Percentiles rank a stretch among this genome's conserved stretches.
phyloP scores from a whole-genome alignment of 257 asterid genomes.

The Jaltomata sinuosa region DNA sequence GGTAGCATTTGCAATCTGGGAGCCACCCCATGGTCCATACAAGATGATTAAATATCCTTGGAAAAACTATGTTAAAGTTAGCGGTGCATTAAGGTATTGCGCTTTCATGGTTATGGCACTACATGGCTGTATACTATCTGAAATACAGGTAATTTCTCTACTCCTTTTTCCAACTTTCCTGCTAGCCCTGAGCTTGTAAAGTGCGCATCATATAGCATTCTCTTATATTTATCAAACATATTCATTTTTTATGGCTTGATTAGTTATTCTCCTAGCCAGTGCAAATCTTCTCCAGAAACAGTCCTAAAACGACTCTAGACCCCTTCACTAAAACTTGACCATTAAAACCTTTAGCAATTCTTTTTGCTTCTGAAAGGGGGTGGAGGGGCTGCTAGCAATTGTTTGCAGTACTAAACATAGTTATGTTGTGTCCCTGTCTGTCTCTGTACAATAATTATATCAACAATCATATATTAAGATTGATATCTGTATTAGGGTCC shows the following conservation, averaged over 20 bases:
- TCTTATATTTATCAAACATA: background rate
- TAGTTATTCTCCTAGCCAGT: background rate
- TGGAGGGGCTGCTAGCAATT: background rate
- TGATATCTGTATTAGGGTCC: background rate
- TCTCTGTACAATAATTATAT: background rate
- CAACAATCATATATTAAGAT: background rate
- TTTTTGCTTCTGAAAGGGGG: background rate
- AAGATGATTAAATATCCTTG: slow-evolving; percentile 46
- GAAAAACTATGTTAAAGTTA: slow-evolving; percentile 47
- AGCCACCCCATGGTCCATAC: slow-evolving; percentile 74
- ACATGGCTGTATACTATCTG: slow-evolving; percentile 80
- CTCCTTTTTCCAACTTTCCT: background rate
- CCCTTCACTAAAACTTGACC: background rate
- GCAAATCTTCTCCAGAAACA: background rate
- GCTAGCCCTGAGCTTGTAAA: background rate
- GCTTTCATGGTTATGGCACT: slow-evolving; percentile 78
- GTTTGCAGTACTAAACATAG: background rate
- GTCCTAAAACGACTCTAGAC: background rate
- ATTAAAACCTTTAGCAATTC: background rate
- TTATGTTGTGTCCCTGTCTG: background rate
- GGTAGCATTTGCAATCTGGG: slow-evolving; percentile 74
- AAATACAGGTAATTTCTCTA: slow-evolving; percentile 48
- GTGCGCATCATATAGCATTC: background rate
- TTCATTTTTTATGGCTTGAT: background rate
- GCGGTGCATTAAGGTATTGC: slow-evolving; percentile 65